Evolutionary conservation across 139 green algal genomes (phyloP).

Genomic region (Chlorella ohadii): DNA sequence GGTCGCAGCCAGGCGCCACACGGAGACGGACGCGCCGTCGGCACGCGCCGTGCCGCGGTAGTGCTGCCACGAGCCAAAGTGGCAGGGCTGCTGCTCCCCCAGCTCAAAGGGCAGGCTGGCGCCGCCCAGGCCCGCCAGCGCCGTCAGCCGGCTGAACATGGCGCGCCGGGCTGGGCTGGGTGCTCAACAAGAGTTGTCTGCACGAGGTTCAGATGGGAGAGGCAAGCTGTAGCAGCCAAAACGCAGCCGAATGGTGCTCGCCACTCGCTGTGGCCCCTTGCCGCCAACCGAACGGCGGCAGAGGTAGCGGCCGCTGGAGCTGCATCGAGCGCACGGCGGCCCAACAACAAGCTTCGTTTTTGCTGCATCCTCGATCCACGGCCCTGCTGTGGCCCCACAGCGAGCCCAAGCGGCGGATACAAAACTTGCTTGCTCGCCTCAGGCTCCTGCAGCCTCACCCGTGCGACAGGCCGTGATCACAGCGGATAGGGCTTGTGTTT

Average conservation of each 20-base stretch:
- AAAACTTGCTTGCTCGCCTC: too few relatives aligned
- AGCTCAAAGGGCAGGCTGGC: conserved; percentile 76
- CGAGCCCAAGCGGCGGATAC: too few relatives aligned
- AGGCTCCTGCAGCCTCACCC: too few relatives aligned
- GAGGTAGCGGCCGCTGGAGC: too few relatives aligned
- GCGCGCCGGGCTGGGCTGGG: not conserved
- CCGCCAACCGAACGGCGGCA: not conserved
- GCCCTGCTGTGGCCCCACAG: too few relatives aligned
- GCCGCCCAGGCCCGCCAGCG: conserved; percentile 62
- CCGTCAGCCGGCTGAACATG: conserved; percentile 88
- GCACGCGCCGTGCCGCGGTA: conserved; percentile 68
- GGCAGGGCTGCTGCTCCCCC: conserved; percentile 54
- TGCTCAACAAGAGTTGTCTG: not conserved
- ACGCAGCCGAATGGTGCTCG: not conserved
- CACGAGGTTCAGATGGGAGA: too few relatives aligned
- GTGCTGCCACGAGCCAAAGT: conserved; percentile 83
- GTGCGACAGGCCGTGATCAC: too few relatives aligned
- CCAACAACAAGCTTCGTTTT: too few relatives aligned
- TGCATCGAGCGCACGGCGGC: too few relatives aligned
- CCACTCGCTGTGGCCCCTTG: not conserved
- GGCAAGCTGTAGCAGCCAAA: not conserved
- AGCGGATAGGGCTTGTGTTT: too few relatives aligned
- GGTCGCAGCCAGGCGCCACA: conserved; percentile 75
- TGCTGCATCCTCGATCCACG: too few relatives aligned
- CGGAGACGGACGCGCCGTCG: conserved; percentile 73